Evolutionary conservation across 768 basidiomycete genomes (phyloP), one percentile per base, ranked within the genome.

Genomic region (Lyophyllum semitale): DNA sequence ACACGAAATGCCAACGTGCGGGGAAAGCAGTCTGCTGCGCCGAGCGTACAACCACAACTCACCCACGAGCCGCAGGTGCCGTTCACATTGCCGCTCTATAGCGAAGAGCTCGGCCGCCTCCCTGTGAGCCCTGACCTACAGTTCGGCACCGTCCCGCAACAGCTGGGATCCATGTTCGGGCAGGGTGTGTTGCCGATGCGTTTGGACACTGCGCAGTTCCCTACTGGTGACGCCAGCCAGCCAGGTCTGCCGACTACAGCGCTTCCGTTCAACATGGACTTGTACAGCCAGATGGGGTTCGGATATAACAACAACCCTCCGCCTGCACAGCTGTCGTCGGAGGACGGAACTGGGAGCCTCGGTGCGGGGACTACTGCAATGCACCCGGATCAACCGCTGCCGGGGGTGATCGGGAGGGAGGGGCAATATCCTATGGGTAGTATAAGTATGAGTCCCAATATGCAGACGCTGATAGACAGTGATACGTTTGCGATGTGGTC

Each of bases 101-200:
- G 79, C 64, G 75, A 82, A 42, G 85, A 87, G 37, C 70, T 87
- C 2, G 85, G 81, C 0, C 68, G 80, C 5, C 60, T 87, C 0
- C 86, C 86, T 1, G 52, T 75, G 8, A 71, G 75, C 54, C 68
- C 70, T 0, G 68, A 72, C 18, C 12, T 32, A n/a, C 45, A 43
- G 42, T 20, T 43, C n/a, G 9, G 6, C 23, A 25, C n/a, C n/a
- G 8, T 37, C 22, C 20, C 8, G 7, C 12, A 27, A 15, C 17
- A 45, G 15, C 2, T 18, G 2, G 11, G 26, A 12, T 26, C 40
- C 12, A 13, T n/a, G 17, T 22, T 7, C 29, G 43, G 18, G 25
- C 46, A 27, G n/a, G n/a, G n/a, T n/a, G 13, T 40, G 6, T 26
- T 52, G 47, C n/a, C 48, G 29, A 26, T 47, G 30, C 48, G 33